Evolutionary conservation across 2,329 filamentous ascomycete species (phyloP).

Genomic region (Diaporthe australafricana): DNA sequence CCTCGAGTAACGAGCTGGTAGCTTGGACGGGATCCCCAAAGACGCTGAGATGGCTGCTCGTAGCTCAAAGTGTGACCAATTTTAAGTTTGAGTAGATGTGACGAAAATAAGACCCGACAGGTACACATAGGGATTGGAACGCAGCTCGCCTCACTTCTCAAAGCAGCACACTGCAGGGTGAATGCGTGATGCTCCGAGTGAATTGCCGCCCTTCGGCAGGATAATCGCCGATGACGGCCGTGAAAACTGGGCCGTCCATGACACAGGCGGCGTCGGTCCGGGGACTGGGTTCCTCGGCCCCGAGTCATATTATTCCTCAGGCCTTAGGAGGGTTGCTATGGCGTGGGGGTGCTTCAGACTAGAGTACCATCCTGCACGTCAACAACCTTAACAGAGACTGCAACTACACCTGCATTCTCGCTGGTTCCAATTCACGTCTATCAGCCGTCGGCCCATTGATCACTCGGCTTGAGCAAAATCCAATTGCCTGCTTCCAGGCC

Average conservation of each 20-base stretch:
- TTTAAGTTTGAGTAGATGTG: neutral
- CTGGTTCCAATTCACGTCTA: neutral
- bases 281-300: conserved; percentile 38
- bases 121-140: neutral
- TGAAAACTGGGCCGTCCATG: conserved; percentile 55
- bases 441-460: too few relatives aligned
- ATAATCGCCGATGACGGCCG: conserved; percentile 28
- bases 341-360: conserved; percentile 14
- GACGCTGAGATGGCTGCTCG: neutral
- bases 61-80: conserved; percentile 16
- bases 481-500: too few relatives aligned
- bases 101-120: neutral
- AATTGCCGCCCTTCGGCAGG: conserved; percentile 8
- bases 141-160: neutral
- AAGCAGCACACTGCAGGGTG: neutral
- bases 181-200: neutral
- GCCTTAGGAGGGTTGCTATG: neutral
- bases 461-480: too few relatives aligned
- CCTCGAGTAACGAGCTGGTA: neutral
- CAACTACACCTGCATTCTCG: neutral
- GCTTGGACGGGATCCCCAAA: neutral
- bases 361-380: conserved; percentile 18
- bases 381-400: conserved; percentile 3
- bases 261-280: conserved; percentile 68
- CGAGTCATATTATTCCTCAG: neutral